Evolutionary conservation across 192 early-diverging fungal species (phyloP).

Genomic region (Gigaspora rosea): DNA sequence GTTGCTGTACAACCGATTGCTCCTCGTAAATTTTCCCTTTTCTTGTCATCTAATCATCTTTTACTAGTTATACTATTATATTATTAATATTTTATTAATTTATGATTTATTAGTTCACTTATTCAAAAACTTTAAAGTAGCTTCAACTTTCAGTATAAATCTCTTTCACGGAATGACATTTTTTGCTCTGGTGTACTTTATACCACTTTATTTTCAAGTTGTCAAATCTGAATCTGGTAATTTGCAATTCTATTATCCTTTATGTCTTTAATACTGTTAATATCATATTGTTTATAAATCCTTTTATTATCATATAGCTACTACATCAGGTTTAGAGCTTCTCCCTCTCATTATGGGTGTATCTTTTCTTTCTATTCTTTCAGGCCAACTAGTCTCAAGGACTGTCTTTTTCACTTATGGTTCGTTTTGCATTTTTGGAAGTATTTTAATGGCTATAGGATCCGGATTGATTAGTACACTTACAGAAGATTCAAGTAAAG

Average conservation of each 20-base stretch:
- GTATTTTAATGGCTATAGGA: slow-evolving; percentile 59
- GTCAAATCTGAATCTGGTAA: slow-evolving; percentile 55
- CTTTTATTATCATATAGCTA: slow-evolving; percentile 43
- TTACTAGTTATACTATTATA: too few species aligned
- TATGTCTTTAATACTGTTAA: not conserved
- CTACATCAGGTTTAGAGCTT: slow-evolving; percentile 66
- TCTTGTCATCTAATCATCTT: too few species aligned
- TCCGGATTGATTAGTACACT: slow-evolving; percentile 58
- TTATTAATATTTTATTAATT: too few species aligned
- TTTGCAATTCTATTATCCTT: too few species aligned
- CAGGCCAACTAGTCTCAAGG: slow-evolving; percentile 62
- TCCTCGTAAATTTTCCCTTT: too few species aligned
- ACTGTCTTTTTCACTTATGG: slow-evolving; percentile 57
- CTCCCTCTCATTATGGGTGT: slow-evolving; percentile 75
- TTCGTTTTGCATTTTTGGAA: slow-evolving; percentile 66
- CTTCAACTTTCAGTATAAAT: slow-evolving; percentile 42
- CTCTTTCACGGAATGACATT: slow-evolving; percentile 50
- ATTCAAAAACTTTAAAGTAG: slow-evolving; percentile 52
- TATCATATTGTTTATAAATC: not conserved
- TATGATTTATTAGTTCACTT: slow-evolving; percentile 31
- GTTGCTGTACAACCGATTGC: too few species aligned
- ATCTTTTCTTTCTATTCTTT: slow-evolving; percentile 59
- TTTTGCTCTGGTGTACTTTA: slow-evolving; percentile 66
- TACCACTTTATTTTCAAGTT: slow-evolving; percentile 73
- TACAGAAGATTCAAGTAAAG: slow-evolving; percentile 43